A percentile compares a stretch with the other conserved stretches of the same genome.
Conservation (phyloP, 371 early-diverging fungal genomes). For the Mortierella sp. region DNA sequence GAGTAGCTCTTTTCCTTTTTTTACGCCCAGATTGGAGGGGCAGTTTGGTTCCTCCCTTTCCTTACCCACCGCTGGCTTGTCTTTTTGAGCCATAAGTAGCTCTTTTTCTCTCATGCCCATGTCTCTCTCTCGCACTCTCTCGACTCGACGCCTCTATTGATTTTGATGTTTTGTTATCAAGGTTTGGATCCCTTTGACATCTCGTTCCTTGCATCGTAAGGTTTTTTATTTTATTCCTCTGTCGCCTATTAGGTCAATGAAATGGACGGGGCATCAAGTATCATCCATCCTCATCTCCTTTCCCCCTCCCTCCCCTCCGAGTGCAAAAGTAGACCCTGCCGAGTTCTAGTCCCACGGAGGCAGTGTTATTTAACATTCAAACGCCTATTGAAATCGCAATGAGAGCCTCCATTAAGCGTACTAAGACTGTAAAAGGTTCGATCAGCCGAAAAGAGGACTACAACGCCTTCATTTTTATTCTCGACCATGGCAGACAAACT, state of each 20-base stretch:
- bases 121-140: neutral
- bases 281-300: neutral
- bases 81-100: neutral
- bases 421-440: neutral
- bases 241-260: neutral
- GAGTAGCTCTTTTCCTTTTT: neutral
- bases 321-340: neutral
- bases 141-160: neutral
- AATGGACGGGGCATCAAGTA: neutral
- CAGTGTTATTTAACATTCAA: neutral
- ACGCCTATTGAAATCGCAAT: neutral
- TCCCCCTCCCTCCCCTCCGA: neutral
- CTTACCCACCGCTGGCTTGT: neutral
- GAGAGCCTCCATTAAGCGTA: neutral
- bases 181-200: slow-evolving; percentile 5
- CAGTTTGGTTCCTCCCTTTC: neutral
- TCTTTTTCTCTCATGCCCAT: neutral
- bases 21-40: neutral
- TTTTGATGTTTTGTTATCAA: slow-evolving; percentile 6
- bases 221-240: neutral
- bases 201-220: slow-evolving; percentile 3
- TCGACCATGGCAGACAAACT: too few relatives aligned
- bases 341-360: neutral
- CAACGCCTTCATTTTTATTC: too few relatives aligned
- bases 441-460: neutral